Evolutionary conservation across 495 filamentous ascomycete genomes (phyloP).

Genomic region (Melanomma pulvis-pyrius): DNA sequence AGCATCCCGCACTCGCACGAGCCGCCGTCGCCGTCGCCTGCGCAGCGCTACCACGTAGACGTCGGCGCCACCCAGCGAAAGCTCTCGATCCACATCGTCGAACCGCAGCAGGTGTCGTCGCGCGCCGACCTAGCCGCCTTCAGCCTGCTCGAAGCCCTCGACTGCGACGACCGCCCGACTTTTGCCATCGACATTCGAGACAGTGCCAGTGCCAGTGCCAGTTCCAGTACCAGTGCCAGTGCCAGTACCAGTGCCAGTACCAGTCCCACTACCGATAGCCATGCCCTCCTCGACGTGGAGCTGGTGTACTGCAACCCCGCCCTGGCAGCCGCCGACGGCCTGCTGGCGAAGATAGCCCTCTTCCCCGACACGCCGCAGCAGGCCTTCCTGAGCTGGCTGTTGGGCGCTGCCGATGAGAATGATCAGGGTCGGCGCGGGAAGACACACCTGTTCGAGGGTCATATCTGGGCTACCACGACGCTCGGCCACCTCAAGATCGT

Average conservation of each 20-base stretch:
- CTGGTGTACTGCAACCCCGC: conserved; percentile 11
- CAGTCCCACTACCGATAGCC: background rate
- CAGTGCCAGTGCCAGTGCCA: background rate
- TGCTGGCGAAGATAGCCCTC: background rate
- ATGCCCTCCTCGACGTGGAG: background rate
- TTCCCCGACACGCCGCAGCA: background rate
- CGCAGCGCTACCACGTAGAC: background rate
- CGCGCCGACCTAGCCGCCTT: conserved; percentile 2
- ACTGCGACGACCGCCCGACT: conserved; percentile 7
- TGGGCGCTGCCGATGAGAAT: background rate
- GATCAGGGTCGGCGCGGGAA: background rate
- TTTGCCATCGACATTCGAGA: conserved; percentile 8
- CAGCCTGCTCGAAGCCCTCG: conserved; percentile 13
- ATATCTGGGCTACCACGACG: conserved; percentile 1
- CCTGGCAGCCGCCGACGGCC: background rate
- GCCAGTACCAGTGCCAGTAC: background rate
- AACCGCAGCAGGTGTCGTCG: conserved; percentile 5
- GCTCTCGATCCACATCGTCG: background rate
- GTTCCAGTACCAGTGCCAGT: background rate
- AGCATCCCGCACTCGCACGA: background rate
- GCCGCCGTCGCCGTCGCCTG: background rate
- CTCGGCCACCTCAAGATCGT: conserved; percentile 2
- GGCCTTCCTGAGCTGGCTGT: conserved; percentile 13
- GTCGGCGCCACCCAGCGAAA: background rate
- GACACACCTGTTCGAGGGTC: conserved; percentile 2